Base-by-base conservation (phyloP, 2,329 filamentous ascomycete genomes). In the Achaetomium macrosporum region DNA sequence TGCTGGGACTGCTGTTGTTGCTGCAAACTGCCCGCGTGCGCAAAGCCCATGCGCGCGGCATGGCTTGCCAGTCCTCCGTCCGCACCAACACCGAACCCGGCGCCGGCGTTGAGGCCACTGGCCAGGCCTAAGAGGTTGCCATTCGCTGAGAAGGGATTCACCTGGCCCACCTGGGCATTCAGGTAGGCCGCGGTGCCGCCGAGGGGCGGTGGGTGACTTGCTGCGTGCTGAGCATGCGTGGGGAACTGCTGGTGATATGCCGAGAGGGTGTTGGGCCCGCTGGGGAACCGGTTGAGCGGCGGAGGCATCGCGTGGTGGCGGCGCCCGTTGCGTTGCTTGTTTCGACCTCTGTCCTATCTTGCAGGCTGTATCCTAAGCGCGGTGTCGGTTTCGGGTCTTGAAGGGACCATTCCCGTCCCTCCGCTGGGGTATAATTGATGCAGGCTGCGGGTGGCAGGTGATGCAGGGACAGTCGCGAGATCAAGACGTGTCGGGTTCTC, bases 31-130 rank as follows among this genome's bases (percentile, higher is more conserved):
- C 86, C 68, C 11, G 84, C 87, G 66, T 92, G 85, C 54, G 86
- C 82, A 67, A 96, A 96, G 7, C 89, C 85, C 79, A 93, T 88
- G 65, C 92, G 84, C 55, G 89, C 90, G 58, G 88, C 90, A 69
- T 95, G 89, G 68, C 89, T 92, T 31, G 85, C 89, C 47, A 96
- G 81, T 1, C 90, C 89, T 17, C 87, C 86, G 53, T 80, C 77
- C 46, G 79, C 79, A 52, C 71, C 77, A 60, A 76, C 80, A 58
- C 72, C 79, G 51, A 71, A 80, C 55, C 66, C 66, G 17, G 58
- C 67, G 40, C 60, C 66, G 16, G 70, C 62, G 60, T 74, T 76
- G 71, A 77, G 74, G 53, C 77, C 79, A 57, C 76, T 80, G 46
- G 77, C 79, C 54, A 83, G 73, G 47, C 78, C 79, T 59, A 88